Evolutionary conservation across 148 eudicot genomes (phyloP).

Genomic region (Diospyros lotus): DNA sequence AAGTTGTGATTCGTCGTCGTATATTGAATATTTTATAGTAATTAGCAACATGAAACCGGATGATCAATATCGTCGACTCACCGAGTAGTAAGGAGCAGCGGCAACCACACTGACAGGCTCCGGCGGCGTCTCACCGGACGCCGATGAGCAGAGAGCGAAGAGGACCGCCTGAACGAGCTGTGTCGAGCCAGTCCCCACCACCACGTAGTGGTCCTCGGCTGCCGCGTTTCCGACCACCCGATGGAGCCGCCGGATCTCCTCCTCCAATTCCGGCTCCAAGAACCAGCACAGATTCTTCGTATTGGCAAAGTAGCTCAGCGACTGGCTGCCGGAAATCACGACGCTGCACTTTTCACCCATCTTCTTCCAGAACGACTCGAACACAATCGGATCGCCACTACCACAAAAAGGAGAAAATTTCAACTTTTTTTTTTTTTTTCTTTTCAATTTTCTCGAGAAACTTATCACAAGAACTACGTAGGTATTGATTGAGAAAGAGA

Average conservation of each 20-base stretch:
- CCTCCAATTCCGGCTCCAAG: conserved; percentile 48
- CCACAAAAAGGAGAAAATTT: neutral
- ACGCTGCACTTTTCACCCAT: conserved; percentile 37
- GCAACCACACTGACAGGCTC: conserved; percentile 45
- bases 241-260: conserved; percentile 43
- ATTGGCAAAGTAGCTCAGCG: conserved; percentile 56
- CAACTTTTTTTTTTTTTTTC: too few species aligned
- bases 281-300: conserved; percentile 39
- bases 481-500: neutral
- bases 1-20: too few species aligned
- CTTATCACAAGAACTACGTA: neutral
- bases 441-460: too few species aligned
- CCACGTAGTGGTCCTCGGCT: conserved; percentile 32
- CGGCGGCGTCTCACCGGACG: neutral
- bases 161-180: conserved; percentile 56
- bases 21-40: too few species aligned
- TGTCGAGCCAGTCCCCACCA: conserved; percentile 69
- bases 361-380: conserved; percentile 46
- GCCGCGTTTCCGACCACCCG: conserved; percentile 47
- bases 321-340: conserved; percentile 38
- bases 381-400: conserved; percentile 80
- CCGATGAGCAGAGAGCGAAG: conserved; percentile 33
- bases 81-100: conserved; percentile 69
- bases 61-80: conserved; percentile 10
- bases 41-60: neutral